These are phyloP conservation scores for Boletellus ananiceps DNA, from an alignment of 768 basidiomycete species.

Conservation along the genomic window DNA sequence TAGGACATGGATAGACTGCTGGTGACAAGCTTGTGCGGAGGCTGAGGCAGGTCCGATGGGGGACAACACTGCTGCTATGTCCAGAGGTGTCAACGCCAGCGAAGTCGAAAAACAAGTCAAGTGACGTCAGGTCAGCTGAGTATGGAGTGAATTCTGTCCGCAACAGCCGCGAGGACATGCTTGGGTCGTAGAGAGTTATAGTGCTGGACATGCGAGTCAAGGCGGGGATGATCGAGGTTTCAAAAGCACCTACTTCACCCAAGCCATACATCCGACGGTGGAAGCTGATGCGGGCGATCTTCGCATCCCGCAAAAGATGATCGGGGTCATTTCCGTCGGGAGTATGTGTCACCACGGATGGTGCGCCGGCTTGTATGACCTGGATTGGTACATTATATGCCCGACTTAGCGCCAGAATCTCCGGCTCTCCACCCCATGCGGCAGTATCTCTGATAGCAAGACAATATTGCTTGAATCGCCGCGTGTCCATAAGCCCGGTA, in stretches of 20 bases:
- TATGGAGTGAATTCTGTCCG: slow-evolving; percentile 30
- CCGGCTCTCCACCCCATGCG: slow-evolving; percentile 98
- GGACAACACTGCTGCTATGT: no score
- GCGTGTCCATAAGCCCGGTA: slow-evolving; percentile 65
- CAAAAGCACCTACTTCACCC: slow-evolving; percentile 68
- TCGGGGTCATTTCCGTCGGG: slow-evolving; percentile 39
- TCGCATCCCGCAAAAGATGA: slow-evolving; percentile 28
- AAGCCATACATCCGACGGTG: slow-evolving; percentile 93
- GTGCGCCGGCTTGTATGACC: slow-evolving; percentile 80
- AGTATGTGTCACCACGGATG: slow-evolving; percentile 79
- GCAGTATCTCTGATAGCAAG: slow-evolving; percentile 71
- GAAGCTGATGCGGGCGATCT: slow-evolving; percentile 75
- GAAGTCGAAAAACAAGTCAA: neutral
- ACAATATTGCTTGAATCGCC: slow-evolving; percentile 73
- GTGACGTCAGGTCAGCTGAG: slow-evolving; percentile 19
- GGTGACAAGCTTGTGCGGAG: neutral
- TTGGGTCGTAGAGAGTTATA: slow-evolving; percentile 81
- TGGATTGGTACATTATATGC: slow-evolving; percentile 83
- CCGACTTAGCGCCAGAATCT: slow-evolving; percentile 85
- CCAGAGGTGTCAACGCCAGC: neutral
- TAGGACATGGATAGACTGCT: neutral
- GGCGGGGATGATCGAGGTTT: neutral
- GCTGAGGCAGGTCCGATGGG: neutral
- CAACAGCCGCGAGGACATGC: slow-evolving; percentile 23
- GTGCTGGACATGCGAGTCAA: slow-evolving; percentile 47